Evolutionary conservation across 805 yeast genomes (phyloP), one percentile per base, ranked within the genome.

Genomic region (Candida endomychidarum): DNA sequence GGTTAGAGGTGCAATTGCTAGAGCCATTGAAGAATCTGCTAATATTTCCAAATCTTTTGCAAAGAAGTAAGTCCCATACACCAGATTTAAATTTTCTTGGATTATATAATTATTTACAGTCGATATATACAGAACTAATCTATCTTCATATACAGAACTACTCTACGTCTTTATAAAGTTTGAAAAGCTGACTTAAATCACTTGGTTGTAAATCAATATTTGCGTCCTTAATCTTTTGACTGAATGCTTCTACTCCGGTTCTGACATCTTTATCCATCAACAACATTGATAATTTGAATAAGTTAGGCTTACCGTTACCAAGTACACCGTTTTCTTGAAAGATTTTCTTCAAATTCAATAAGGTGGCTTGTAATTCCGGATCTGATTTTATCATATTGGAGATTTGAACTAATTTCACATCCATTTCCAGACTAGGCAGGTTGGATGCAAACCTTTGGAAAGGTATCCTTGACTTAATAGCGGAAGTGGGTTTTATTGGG

Each of bases 1-100:
- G 37, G 85, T 93, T 34, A 83, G 96, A 66, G 77, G 87, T 33
- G 91, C 88, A 17, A 84, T 93, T 53, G 79, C 95, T 34, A 76
- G 88, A 53, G 96, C 95, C 27, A 84, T 93, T 18, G 88, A 86
- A 61, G 95, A 88, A 58, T 91, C 97, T 24, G 87, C 97, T n/a
- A 75, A 75, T 43, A 84, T 89, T 41, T 89, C 96, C 10, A 69
- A 71, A 20, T 63, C 73, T 7, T 67, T 69, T 44, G 60, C 72
- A 10, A 69, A 69, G 52, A 64, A 69, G 47, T 54, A 54, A 34
- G 29, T 28, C 5, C 17, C 19, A 24, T 38, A 26, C 4, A n/a
- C n/a, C n/a, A n/a, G n/a, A n/a, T n/a, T n/a, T n/a, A n/a, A n/a
- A n/a, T n/a, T n/a, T n/a, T n/a, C n/a, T n/a, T n/a, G n/a, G n/a